Percentiles rank a stretch among this genome's conserved stretches.
Evolutionary conservation across 1,284 basidiomycete genomes (phyloP).

Genomic region (Xerocomus nothofagi): DNA sequence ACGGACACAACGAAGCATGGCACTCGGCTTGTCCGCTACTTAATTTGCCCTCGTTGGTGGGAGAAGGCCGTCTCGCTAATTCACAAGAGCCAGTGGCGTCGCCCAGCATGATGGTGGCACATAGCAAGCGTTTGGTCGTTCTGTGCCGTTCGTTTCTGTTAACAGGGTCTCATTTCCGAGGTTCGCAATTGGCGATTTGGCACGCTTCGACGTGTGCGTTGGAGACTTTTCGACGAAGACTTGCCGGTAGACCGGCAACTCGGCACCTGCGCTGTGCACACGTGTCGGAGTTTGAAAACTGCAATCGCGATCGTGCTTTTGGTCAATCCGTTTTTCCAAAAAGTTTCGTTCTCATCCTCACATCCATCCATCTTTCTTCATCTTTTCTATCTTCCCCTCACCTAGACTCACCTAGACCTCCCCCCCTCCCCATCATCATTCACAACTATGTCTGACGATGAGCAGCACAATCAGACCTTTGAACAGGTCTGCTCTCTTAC

Average conservation of each 20-base stretch:
- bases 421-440: constrained; percentile 16
- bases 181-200: too few relatives aligned
- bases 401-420: constrained; percentile 26
- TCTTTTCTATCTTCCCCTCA: constrained; percentile 18
- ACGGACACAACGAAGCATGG: background rate
- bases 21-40: background rate
- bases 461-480: constrained; percentile 92
- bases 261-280: constrained; percentile 3
- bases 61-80: background rate
- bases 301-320: constrained; percentile 27
- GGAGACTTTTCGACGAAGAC: too few relatives aligned
- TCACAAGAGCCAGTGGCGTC: background rate
- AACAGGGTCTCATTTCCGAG: background rate
- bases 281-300: constrained; percentile 42
- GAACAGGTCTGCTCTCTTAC: constrained; percentile 56
- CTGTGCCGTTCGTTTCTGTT: background rate
- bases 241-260: constrained; percentile 9
- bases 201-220: too few relatives aligned
- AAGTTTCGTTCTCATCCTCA: constrained; percentile 23
- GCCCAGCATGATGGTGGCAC: background rate
- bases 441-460: constrained; percentile 83
- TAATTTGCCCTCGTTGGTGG: background rate
- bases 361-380: constrained; percentile 21
- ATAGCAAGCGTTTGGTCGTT: background rate
- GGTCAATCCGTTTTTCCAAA: constrained; percentile 35